Evolutionary conservation across 495 filamentous ascomycete genomes (phyloP), one percentile per base, ranked within the genome.

Genomic region (Penicillium ucsense): DNA sequence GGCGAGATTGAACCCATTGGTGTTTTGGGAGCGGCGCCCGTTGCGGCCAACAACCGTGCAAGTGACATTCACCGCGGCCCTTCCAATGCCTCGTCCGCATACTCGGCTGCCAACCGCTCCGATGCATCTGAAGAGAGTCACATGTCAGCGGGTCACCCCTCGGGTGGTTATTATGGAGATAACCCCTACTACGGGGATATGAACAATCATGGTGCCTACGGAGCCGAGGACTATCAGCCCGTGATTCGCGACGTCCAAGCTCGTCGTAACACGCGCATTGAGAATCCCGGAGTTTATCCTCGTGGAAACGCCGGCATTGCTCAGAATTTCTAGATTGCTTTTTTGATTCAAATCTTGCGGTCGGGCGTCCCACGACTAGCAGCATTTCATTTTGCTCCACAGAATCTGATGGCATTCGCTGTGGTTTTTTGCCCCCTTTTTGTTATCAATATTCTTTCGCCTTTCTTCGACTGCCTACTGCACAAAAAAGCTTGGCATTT

Each of bases 71-170:
- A 86, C 52, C 85, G 92, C 35, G 92, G 92, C 3, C 85, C 91
- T 9, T 95, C 89, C 2, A 98, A 98, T 65, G 92, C 92, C 12
- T 98, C 92, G 3, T 97, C 92, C 1, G 88, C 87, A 7, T 98
- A 98, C 64, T 96, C 91, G 33, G 81, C 81, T 8, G 85, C 77
- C 8, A 82, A 83, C 38, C 78, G 79, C 39, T 96, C 94, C 3
- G 90, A 96, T 54, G 81, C 80, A 5, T 95, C 89, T 6, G 87
- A 83, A 5, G 84, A 94, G 35, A 82, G 75, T 35, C 77, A 74
- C 32, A 70, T 81, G 56, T 77, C 77, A 28, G 67, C 65, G 5
- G 63, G 57, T 31, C 72, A 71, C 52, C 67, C 70, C 28, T 62
- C 60, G 6, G 72, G 61, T 20, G 68, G 70, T 34, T 77, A 73